phyloP scores from a whole-genome alignment of 2,329 filamentous ascomycete species.

The Cladophialophora exuberans region DNA sequence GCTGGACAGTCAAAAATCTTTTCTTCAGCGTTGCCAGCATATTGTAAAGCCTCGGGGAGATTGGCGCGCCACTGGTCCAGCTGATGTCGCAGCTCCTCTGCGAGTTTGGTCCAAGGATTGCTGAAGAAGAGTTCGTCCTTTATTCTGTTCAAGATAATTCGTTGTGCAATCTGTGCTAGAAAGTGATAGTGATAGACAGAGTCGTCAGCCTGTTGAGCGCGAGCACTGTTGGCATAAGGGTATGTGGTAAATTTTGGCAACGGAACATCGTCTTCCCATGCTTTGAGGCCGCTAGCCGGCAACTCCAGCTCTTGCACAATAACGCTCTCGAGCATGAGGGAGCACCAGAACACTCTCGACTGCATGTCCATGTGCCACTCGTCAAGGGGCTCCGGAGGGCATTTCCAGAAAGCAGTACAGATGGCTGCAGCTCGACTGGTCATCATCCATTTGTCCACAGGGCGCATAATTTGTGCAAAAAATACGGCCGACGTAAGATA shows the following conservation, averaged over 20 bases:
- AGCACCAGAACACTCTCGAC: constrained; percentile 59
- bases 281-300: constrained; percentile 54
- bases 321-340: constrained; percentile 60
- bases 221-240: constrained; percentile 41
- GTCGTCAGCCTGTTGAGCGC: constrained; percentile 51
- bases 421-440: constrained; percentile 56
- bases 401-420: constrained; percentile 43
- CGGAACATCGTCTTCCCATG: constrained; percentile 56
- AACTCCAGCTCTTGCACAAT: constrained; percentile 59
- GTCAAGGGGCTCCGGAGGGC: constrained; percentile 49
- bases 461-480: constrained; percentile 56
- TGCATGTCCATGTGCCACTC: constrained; percentile 61
- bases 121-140: constrained; percentile 52
- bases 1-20: constrained; percentile 15
- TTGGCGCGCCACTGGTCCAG: constrained; percentile 59
- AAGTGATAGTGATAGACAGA: constrained; percentile 62
- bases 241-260: constrained; percentile 58
- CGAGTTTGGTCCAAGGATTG: constrained; percentile 50
- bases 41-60: constrained; percentile 53
- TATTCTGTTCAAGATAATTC: constrained; percentile 57
- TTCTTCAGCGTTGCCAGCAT: constrained; percentile 42
- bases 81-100: constrained; percentile 57
- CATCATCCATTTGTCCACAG: constrained; percentile 58
- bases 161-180: constrained; percentile 59
- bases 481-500: constrained; percentile 57